These are phyloP conservation scores for Hanseniaspora hatyaiensis DNA, from an alignment of 805 yeast species.

Conservation along the genomic window DNA sequence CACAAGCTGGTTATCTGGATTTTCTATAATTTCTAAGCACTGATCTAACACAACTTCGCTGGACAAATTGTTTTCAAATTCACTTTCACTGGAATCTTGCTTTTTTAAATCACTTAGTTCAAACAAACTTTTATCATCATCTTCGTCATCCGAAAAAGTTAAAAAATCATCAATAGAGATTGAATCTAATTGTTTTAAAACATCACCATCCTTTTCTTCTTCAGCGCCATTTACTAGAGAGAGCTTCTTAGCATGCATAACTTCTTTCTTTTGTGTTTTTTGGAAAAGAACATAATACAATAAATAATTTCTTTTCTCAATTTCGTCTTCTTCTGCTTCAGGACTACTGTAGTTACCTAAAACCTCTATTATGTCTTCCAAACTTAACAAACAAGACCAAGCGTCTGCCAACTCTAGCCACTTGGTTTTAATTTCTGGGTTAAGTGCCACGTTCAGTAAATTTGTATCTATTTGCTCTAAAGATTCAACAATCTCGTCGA, in stretches of 20 bases:
- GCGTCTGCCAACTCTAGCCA: neutral
- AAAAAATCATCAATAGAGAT: slow-evolving; percentile 7
- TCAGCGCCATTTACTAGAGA: neutral
- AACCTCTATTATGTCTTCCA: neutral
- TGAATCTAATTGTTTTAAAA: neutral
- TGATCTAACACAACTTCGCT: neutral
- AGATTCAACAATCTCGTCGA: neutral
- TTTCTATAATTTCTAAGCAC: neutral
- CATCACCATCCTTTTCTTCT: neutral
- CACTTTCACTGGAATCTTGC: neutral
- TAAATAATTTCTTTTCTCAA: neutral
- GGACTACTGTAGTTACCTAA: neutral
- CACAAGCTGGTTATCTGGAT: neutral
- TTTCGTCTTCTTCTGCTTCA: neutral
- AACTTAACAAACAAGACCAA: neutral
- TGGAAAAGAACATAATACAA: slow-evolving; percentile 7
- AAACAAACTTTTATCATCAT: neutral
- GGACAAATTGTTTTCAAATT: neutral
- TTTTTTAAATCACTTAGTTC: neutral
- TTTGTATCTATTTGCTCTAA: slow-evolving; percentile 1
- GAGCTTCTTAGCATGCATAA: neutral
- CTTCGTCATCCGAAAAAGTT: slow-evolving; percentile 7
- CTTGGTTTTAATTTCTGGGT: neutral
- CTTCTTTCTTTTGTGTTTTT: neutral
- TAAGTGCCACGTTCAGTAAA: neutral